Evolutionary conservation across 1,284 basidiomycete genomes (phyloP), one percentile per base, ranked within the genome.

Genomic region (Ustilago xerochloae): DNA sequence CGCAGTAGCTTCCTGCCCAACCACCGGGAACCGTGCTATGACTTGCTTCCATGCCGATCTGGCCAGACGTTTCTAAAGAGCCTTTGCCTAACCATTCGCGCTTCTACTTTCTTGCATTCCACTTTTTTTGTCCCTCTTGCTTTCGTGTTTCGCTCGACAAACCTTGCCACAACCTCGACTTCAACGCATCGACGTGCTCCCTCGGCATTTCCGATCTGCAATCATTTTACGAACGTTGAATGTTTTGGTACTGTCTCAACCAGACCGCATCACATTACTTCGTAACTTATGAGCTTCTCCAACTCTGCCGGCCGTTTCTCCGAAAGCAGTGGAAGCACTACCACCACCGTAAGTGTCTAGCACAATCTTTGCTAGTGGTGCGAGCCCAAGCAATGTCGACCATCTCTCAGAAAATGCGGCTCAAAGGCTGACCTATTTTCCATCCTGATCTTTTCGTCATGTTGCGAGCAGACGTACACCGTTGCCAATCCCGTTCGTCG

Each of bases 41-140:
- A 54, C 18, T 32, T 39, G 39, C 59, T 54, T 13, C 55, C 51
- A 48, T 48, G 26, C 36, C 41, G 28, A 16, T 39, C 56, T 66
- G 63, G 69, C 61, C 69, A 66, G 63, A 72, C 69, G 63, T 60
- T 60, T 65, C 51, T 48, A 15, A n/a, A 63, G 59, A 63, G 47
- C 51, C 29, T 51, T 58, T 16, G 56, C 59, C 62, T 66, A 48
- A 70, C 66, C 60, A 15, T 30, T 24, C 39, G 26, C 33, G 38
- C 41, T 38, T 39, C 33, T 26, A 18, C 30, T 8, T 38, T 33
- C 48, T 20, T 51, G 6, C 38, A 29, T 36, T 33, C 39, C 20
- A 46, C 33, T 29, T 13, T 12, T 28, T 50, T 46, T n/a, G 5
- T 45, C 12, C 35, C 28, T 22, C 26, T 33, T 28, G 28, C 6